phyloP scores from a whole-genome alignment of 2,329 filamentous ascomycete genomes.

The Calonectria hongkongensis region DNA sequence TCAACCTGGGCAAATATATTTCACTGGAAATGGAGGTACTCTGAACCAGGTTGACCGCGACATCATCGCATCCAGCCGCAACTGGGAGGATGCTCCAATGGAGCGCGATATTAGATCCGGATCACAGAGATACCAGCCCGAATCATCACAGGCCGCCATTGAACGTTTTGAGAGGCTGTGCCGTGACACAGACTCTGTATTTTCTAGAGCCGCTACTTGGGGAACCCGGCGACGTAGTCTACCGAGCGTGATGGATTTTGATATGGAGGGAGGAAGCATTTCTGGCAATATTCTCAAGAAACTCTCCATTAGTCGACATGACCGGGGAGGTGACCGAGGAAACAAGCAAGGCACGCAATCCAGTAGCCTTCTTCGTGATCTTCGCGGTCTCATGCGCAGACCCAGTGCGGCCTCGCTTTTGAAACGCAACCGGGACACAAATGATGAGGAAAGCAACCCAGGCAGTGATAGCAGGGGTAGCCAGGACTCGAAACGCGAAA shows the following conservation, averaged over 20 bases:
- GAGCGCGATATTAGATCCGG: conserved; percentile 66
- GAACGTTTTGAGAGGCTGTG: conserved; percentile 70
- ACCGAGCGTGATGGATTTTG: conserved; percentile 75
- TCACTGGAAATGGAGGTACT: conserved; percentile 63
- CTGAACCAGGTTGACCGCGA: conserved; percentile 68
- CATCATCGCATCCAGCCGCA: conserved; percentile 68
- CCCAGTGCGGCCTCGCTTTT: conserved; percentile 66
- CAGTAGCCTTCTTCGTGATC: conserved; percentile 67
- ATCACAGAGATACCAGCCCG: conserved; percentile 65
- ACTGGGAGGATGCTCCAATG: conserved; percentile 70
- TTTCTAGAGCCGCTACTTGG: conserved; percentile 80
- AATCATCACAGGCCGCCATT: conserved; percentile 73
- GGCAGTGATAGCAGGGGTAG: conserved; percentile 57
- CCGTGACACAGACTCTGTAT: conserved; percentile 74
- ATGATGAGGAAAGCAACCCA: conserved; percentile 55
- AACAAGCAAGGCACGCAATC: conserved; percentile 70
- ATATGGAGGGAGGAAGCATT: conserved; percentile 71
- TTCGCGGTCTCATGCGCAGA: conserved; percentile 70
- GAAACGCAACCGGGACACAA: conserved; percentile 68
- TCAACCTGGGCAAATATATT: conserved; percentile 71
- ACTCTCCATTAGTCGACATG: conserved; percentile 71
- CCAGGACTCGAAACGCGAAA: conserved; percentile 63
- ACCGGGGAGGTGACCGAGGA: conserved; percentile 63
- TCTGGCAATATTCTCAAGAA: conserved; percentile 79
- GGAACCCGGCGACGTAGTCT: conserved; percentile 81